Evolutionary conservation across 2,329 filamentous ascomycete species (phyloP), one percentile per base, ranked within the genome.

Genomic region (Paecilomyces niveus): DNA sequence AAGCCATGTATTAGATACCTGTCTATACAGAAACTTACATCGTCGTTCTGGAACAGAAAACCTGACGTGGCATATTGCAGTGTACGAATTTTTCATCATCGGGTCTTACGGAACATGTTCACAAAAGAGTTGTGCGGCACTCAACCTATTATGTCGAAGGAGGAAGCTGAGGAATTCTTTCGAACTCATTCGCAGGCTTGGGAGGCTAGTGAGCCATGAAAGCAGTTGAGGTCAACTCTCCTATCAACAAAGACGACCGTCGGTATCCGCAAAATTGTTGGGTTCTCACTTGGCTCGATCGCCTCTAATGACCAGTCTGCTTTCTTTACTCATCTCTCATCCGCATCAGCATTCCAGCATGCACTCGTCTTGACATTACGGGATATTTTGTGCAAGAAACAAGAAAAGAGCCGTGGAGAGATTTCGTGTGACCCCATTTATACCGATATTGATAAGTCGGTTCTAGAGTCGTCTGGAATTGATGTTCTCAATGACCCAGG

Each of bases 401-500:
- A 31, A 24, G 18, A 15, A 11, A 31, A 32, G 15, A 4, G 15
- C 2, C 15, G 35, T 26, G 55, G 57, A 21, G 54, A 60, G 18
- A 49, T 60, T n/a, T n/a, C 49, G 18, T 68, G 67, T 52, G 68
- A 69, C 35, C 64, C 65, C 1, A 49, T 6, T 0, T 67, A 68
- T 32, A 59, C 51, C 1, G 50, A 61, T 13, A 35, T 57, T 1
- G 67, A 70, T 26, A 55, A 50, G 45, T 31, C 45, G n/a, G 18
- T 65, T 8, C 33, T 68, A 18, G 39, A 54, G 2, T 33, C 59
- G 18, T 24, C 55, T 26, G 61, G 60, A 2, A 55, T 67, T 2
- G 51, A 64, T 35, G 59, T 67, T n/a, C 53, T 70, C n/a, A 60
- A 68, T n/a, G 67, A 70, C 39, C 67, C 67, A 1, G 52, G 61